Percentiles rank a stretch among this genome's conserved stretches.
phyloP scores from a whole-genome alignment of 2,329 filamentous ascomycete species.

The Aspergillus novoparasiticus region DNA sequence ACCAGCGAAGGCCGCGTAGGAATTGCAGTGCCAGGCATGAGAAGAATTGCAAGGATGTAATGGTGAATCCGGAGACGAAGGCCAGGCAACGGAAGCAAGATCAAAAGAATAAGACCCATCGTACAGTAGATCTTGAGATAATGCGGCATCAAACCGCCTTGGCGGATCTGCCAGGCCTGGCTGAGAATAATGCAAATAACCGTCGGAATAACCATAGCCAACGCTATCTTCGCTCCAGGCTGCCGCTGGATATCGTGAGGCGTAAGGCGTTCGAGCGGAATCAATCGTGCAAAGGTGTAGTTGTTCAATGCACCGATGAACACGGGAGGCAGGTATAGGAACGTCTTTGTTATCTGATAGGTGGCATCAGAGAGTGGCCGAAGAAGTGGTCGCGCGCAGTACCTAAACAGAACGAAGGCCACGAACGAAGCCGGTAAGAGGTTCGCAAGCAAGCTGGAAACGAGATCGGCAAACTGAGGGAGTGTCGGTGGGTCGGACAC shows the following conservation, averaged over 20 bases:
- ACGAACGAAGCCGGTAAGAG: slow-evolving; percentile 87
- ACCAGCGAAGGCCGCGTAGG: slow-evolving; percentile 82
- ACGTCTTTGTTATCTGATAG: slow-evolving; percentile 79
- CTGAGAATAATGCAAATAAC: slow-evolving; percentile 69
- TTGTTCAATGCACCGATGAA: slow-evolving; percentile 94
- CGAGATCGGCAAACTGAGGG: slow-evolving; percentile 66
- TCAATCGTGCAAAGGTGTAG: slow-evolving; percentile 84
- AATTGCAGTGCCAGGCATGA: slow-evolving; percentile 85
- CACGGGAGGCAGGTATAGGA: slow-evolving; percentile 85
- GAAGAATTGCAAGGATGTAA: slow-evolving; percentile 83
- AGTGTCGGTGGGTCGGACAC: slow-evolving; percentile 82
- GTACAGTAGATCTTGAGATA: slow-evolving; percentile 78
- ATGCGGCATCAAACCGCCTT: slow-evolving; percentile 76
- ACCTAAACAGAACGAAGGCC: slow-evolving; percentile 83
- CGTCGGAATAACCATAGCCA: slow-evolving; percentile 74
- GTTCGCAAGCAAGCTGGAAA: slow-evolving; percentile 77
- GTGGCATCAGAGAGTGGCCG: slow-evolving; percentile 62
- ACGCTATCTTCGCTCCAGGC: slow-evolving; percentile 81
- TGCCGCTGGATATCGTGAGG: slow-evolving; percentile 85
- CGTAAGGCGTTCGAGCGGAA: slow-evolving; percentile 90
- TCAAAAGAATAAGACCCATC: slow-evolving; percentile 66
- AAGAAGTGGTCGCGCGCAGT: slow-evolving; percentile 74
- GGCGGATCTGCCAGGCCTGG: slow-evolving; percentile 83
- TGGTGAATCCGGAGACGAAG: slow-evolving; percentile 90
- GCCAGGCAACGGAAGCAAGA: slow-evolving; percentile 71